phyloP scores from a whole-genome alignment of 1,284 basidiomycete genomes.

The Hymenochaete sp. region DNA sequence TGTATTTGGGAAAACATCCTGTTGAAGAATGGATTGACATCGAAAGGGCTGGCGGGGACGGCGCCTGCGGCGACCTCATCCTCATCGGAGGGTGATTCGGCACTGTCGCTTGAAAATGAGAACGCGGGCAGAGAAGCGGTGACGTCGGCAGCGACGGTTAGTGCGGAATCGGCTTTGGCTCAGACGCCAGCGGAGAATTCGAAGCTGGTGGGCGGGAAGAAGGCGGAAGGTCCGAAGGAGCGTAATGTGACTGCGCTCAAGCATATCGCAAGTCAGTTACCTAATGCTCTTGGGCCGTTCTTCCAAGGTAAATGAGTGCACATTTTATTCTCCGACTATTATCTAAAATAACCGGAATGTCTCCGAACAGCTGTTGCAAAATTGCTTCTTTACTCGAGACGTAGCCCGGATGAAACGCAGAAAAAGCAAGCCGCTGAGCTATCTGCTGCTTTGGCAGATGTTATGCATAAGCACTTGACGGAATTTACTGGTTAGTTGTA shows the following conservation, averaged over 20 bases:
- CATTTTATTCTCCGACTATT: slow-evolving; percentile 5
- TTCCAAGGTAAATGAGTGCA: slow-evolving; percentile 67
- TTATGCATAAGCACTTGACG: slow-evolving; percentile 68
- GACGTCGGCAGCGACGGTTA: background rate
- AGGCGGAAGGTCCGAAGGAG: slow-evolving; percentile 40
- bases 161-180: background rate
- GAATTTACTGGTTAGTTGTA: slow-evolving; percentile 42
- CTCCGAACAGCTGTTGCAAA: slow-evolving; percentile 44
- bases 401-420: slow-evolving; percentile 69
- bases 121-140: slow-evolving; percentile 23
- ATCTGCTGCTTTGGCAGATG: slow-evolving; percentile 59
- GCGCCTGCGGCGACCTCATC: slow-evolving; percentile 34
- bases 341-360: background rate
- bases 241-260: slow-evolving; percentile 73
- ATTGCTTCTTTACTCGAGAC: slow-evolving; percentile 79
- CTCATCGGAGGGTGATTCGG: slow-evolving; percentile 19
- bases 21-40: slow-evolving; percentile 52
- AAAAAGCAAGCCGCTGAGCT: slow-evolving; percentile 71
- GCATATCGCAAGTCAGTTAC: slow-evolving; percentile 75
- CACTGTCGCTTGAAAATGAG: slow-evolving; percentile 33
- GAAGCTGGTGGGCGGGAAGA: slow-evolving; percentile 25
- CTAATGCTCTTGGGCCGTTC: slow-evolving; percentile 72
- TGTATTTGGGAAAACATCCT: slow-evolving; percentile 82
- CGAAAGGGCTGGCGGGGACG: slow-evolving; percentile 42
- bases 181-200: slow-evolving; percentile 3